Base-by-base conservation (phyloP, 805 yeast species). In the Candida easanensis region DNA sequence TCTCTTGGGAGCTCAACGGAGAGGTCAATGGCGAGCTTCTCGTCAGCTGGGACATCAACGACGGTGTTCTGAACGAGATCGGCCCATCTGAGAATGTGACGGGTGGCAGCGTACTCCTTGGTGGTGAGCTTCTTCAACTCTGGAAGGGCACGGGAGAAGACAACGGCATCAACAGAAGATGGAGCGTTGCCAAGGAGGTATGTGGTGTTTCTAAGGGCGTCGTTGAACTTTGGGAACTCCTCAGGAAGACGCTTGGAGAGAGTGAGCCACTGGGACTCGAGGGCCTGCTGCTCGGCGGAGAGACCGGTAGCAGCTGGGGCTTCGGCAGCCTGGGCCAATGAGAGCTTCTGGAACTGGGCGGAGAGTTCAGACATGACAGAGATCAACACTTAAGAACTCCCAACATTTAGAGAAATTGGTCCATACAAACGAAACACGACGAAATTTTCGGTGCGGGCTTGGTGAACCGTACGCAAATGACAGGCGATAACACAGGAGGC, bases 51-150 rank as follows among this genome's bases (percentile, higher is more conserved):
- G 26, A 82, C 77, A 14, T 73, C 73, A 38, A 76, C 72, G 51
- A 79, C 64, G 26, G 81, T 69, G 58, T 82, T 78, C 70, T 93
- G 98, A 46, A 93, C 68, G 54, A 87, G 77, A 57, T 90, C 97
- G 19, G 80, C 78, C 98, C 98, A 93, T 76, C 99, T 84, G 48
- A 88, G 68, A 46, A 91, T 73, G 66, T 91, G 97, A 76, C 97
- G 85, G 63, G 72, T 71, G 37, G 73, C 65, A 37, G 82, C 80
- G 52, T 81, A 66, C 32, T 81, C 65, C 21, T 78, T 65, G 10
- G 77, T 61, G 19, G 75, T 66, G 77, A 87, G 77, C 48, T 72
- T 66, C 41, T 70, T 68, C 31, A 84, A 79, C 31, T 78, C 48
- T 37, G 89, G 85, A 56, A 80, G 69, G n/a, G 44, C 45, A 28